These are phyloP conservation scores for Chlamydomonas sp. DNA, from an alignment of 139 green algal genomes.

Conservation along the genomic window DNA sequence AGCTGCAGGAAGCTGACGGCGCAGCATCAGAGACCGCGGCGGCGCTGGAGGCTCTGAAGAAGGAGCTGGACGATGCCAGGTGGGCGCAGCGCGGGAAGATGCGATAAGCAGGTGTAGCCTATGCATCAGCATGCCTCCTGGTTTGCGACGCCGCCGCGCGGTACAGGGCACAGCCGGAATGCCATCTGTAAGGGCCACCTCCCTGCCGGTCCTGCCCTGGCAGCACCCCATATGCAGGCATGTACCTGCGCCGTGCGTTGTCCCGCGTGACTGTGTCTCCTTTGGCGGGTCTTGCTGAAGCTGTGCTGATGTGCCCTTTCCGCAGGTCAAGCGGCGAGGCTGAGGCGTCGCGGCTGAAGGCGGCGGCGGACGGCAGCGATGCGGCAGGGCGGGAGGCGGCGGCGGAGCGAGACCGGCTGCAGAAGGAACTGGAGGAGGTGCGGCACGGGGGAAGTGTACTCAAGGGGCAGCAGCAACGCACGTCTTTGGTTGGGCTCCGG, in stretches of 20 bases:
- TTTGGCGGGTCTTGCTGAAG: too few species aligned
- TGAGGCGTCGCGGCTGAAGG: background rate
- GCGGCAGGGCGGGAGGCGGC: background rate
- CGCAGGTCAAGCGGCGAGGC: background rate
- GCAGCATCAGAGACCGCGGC: background rate
- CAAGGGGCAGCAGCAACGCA: background rate
- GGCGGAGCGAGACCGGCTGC: background rate
- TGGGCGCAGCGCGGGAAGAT: background rate
- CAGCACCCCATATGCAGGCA: too few species aligned
- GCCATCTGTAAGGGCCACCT: too few species aligned
- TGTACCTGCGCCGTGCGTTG: too few species aligned
- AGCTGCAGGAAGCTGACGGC: background rate
- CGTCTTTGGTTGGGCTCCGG: too few species aligned
- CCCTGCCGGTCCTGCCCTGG: too few species aligned
- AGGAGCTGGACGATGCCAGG: background rate
- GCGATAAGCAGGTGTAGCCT: background rate
- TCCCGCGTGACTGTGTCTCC: too few species aligned
- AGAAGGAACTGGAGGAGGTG: constrained; percentile 15
- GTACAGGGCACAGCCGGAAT: too few species aligned
- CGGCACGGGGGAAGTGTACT: background rate
- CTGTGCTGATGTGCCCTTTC: too few species aligned
- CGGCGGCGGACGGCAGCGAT: background rate
- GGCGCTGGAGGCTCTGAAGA: background rate
- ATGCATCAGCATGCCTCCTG: too few species aligned
- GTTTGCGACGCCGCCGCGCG: too few species aligned